A percentile compares a stretch with the other conserved stretches of the same genome.
Evolutionary conservation across 148 eudicot genomes (phyloP).

Genomic region (Rhododendron griersonianum): DNA sequence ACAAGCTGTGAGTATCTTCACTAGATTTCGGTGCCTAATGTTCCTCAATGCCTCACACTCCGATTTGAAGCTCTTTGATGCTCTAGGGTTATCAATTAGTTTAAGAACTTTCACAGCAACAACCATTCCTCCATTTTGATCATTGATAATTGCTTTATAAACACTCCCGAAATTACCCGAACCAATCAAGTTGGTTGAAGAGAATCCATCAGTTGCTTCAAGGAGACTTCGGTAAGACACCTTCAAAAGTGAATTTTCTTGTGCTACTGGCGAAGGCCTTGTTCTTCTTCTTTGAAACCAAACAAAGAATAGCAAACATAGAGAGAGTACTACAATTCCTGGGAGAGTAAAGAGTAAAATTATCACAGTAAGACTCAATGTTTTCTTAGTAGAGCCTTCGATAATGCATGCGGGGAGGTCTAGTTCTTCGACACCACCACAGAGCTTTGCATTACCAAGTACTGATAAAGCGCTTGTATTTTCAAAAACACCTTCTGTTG

Average conservation of each 20-base stretch:
- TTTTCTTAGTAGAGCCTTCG: not conserved
- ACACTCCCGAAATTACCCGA: constrained; percentile 10
- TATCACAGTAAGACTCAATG: not conserved
- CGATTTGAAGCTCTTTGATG: constrained; percentile 9
- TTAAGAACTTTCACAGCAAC: constrained; percentile 14
- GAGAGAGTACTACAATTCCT: not conserved
- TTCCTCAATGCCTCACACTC: constrained; percentile 17
- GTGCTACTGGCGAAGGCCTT: not conserved
- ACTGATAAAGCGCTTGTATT: constrained; percentile 20
- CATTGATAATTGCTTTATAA: not conserved
- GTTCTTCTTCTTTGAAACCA: not conserved
- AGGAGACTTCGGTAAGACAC: constrained; percentile 12
- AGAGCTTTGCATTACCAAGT: constrained; percentile 28
- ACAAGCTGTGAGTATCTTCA: constrained; percentile 5
- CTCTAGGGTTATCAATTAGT: not conserved
- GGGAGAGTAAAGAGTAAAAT: not conserved
- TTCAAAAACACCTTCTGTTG: constrained; percentile 22
- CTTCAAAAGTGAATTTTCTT: not conserved
- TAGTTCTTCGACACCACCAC: constrained; percentile 31
- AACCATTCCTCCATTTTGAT: not conserved
- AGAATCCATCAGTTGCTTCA: constrained; percentile 7
- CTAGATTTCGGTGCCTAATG: constrained; percentile 14
- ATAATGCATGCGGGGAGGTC: constrained; percentile 21
- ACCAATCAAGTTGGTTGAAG: constrained; percentile 5
- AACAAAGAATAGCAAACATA: not conserved